Base-by-base conservation (phyloP, 2,329 filamentous ascomycete species). In the Hypoxylon sp. region DNA sequence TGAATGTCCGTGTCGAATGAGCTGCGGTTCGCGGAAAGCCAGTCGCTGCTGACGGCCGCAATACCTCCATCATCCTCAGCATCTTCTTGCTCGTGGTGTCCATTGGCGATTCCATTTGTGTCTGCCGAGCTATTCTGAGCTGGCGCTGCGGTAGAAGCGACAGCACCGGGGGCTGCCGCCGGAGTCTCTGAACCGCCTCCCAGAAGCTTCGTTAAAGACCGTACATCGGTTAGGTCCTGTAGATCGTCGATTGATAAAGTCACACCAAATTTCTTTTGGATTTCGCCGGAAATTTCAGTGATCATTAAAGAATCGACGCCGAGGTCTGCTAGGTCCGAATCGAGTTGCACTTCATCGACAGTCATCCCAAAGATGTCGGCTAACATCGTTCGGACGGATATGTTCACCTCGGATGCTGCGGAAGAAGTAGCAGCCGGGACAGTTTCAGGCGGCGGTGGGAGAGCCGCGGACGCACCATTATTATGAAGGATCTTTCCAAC, bases 251-350 rank as follows among this genome's bases (percentile, higher is more conserved):
- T 65, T 6, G 60, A 42, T 17, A 74, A 44, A 31, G 48, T 50
- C 2, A 74, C 29, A 8, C 46, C 47, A 19, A 74, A 72, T 1
- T 31, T 50, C 3, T 59, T 65, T 37, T 72, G 62, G 9, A 81
- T 74, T 14, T 80, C 79, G 13, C 65, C 63, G 5, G 73, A 61
- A 19, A 82, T 65, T 58, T 81, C 80, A 26, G 75, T 80, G 1
- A 68, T 75, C 70, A 81, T 74, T 9, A 81, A 70, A 6, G 80
- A 82, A 59, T 81, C 80, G 11, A 82, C 73, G 1, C 81, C 80
- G 10, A 82, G 63, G 31, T 80, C 78, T 6, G 67, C 73, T 24
- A 81, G 65, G 6, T 73, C 65, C 2, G 70, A 57, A 14, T 75
- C 71, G 3, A 68, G 63, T 31, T 56, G 48, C 6, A 65, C 55